phyloP scores from a whole-genome alignment of 768 basidiomycete genomes.

The Cyathus striatus region DNA sequence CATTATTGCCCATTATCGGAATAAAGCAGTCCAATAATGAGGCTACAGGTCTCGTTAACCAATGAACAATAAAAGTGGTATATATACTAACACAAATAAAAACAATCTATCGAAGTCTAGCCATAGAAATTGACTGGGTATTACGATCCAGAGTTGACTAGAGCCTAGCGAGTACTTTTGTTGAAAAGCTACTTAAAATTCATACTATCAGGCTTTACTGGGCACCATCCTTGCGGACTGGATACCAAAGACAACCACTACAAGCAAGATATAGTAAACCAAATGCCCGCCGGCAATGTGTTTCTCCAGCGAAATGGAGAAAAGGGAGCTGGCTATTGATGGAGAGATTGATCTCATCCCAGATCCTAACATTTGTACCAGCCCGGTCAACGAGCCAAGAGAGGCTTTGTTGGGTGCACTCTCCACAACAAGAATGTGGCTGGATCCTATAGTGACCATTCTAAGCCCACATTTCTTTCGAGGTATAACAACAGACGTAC shows the following conservation, averaged over 20 bases:
- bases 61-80: too few relatives aligned
- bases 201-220: too few relatives aligned
- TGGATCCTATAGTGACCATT: conserved; percentile 31
- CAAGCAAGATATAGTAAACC: conserved; percentile 24
- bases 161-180: too few relatives aligned
- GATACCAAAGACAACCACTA: conserved; percentile 8
- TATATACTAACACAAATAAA: too few relatives aligned
- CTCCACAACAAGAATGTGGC: conserved; percentile 39
- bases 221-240: too few relatives aligned
- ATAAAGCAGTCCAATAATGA: too few relatives aligned
- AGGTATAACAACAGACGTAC: conserved; percentile 17
- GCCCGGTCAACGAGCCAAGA: conserved; percentile 39
- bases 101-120: too few relatives aligned
- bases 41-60: too few relatives aligned
- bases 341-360: conserved; percentile 30
- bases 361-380: conserved; percentile 29
- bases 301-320: conserved; percentile 29
- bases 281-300: conserved; percentile 31
- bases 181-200: too few relatives aligned
- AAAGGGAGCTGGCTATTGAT: conserved; percentile 34
- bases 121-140: too few relatives aligned
- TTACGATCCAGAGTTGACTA: too few relatives aligned
- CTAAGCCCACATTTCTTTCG: background rate
- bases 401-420: conserved; percentile 32
- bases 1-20: too few relatives aligned